A percentile compares a stretch with the other conserved stretches of the same genome.
Conservation (phyloP, 352 stramenopile genomes). For the Pythium chondricola region DNA sequence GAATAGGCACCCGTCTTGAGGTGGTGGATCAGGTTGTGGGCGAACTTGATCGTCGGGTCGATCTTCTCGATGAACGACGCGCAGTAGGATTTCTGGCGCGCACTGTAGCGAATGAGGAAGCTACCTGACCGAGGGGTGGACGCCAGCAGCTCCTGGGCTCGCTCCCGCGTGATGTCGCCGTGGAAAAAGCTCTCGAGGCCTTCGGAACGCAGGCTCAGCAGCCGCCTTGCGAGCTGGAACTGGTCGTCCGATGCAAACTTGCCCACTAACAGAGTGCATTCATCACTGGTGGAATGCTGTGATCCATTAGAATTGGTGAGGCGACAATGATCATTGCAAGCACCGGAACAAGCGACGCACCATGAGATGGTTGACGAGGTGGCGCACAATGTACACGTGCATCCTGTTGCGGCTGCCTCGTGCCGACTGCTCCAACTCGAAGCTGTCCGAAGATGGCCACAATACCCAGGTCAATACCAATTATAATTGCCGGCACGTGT, state of each 20-base stretch:
- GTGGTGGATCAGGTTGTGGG: conserved; percentile 71
- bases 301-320: not conserved
- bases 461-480: not conserved
- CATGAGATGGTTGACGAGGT: conserved; percentile 68
- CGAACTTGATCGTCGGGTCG: conserved; percentile 38
- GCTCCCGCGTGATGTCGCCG: conserved; percentile 55
- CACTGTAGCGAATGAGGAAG: conserved; percentile 75
- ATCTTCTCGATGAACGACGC: conserved; percentile 59
- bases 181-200: conserved; percentile 76
- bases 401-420: conserved; percentile 25
- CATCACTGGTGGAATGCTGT: conserved; percentile 47
- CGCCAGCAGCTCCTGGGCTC: conserved; percentile 37
- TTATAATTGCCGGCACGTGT: conserved; percentile 1
- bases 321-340: not conserved
- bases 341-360: conserved; percentile 19
- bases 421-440: conserved; percentile 43
- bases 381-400: conserved; percentile 69
- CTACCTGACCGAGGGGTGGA: conserved; percentile 25
- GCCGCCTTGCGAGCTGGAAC: conserved; percentile 55
- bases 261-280: conserved; percentile 48
- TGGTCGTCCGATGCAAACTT: conserved; percentile 54
- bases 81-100: conserved; percentile 56
- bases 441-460: too few relatives aligned
- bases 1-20: conserved; percentile 59
- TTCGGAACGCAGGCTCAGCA: conserved; percentile 45